Percentiles rank a stretch among this genome's conserved stretches.
Conservation (phyloP, 2,329 filamentous ascomycete genomes). For the Falciphora oryzae region DNA sequence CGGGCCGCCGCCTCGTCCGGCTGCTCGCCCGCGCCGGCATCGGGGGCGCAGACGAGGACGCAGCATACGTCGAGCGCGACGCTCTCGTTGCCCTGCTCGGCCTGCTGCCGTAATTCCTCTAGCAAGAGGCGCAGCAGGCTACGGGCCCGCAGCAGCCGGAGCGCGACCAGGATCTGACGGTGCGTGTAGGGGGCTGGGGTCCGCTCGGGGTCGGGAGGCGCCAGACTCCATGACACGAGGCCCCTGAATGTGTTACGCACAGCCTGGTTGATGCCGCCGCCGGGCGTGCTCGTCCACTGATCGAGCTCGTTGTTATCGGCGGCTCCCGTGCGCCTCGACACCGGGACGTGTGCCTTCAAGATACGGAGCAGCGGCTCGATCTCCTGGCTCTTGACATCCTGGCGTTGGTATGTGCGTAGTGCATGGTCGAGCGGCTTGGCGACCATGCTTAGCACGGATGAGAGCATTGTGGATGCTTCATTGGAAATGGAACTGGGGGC, state of each 20-base stretch:
- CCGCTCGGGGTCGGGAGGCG: slow-evolving; percentile 42
- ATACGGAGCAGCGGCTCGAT: slow-evolving; percentile 63
- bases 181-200: slow-evolving; percentile 66
- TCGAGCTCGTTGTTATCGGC: slow-evolving; percentile 63
- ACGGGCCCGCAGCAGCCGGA: slow-evolving; percentile 56
- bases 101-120: slow-evolving; percentile 61
- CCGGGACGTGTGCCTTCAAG: slow-evolving; percentile 53
- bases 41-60: slow-evolving; percentile 63
- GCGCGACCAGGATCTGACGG: slow-evolving; percentile 57
- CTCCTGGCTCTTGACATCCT: slow-evolving; percentile 61
- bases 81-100: slow-evolving; percentile 47
- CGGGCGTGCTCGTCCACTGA: slow-evolving; percentile 53
- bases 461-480: slow-evolving; percentile 66
- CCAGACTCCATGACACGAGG: slow-evolving; percentile 61
- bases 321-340: slow-evolving; percentile 55
- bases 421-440: slow-evolving; percentile 63
- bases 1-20: slow-evolving; percentile 24
- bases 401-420: slow-evolving; percentile 59
- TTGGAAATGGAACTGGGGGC: slow-evolving; percentile 63
- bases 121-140: slow-evolving; percentile 56
- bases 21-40: slow-evolving; percentile 33
- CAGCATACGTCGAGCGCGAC: slow-evolving; percentile 64
- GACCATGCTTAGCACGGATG: slow-evolving; percentile 64
- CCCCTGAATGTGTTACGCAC: slow-evolving; percentile 57
- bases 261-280: slow-evolving; percentile 50